Base-by-base conservation (phyloP, 208 protist genomes). In the Trypanosomatidae sp. region DNA sequence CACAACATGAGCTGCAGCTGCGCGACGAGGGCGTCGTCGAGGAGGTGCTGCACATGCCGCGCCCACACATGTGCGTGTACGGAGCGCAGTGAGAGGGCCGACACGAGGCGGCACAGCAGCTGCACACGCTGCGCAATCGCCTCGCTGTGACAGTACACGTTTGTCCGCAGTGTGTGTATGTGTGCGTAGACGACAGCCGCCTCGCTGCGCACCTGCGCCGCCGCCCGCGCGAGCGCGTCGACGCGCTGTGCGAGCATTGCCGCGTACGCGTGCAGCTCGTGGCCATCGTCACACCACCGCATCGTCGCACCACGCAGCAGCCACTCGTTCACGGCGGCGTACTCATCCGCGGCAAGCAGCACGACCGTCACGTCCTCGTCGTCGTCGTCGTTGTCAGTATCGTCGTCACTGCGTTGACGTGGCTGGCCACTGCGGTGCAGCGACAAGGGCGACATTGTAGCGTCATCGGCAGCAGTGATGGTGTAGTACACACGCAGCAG, bases 351-450 rank as follows among this genome's bases (percentile, higher is more conserved):
- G 15, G 66, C 71, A 24, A 93, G 71, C 19, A 84, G 67, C 6
- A 75, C 60, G 18, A 93, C 50, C 16, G 68, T 66, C n/a, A 78
- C 69, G 42, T 89, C 85, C 24, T 93, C 85, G 33, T 61, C 65
- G n/a, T n/a, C n/a, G n/a, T n/a, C n/a, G n/a, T n/a, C n/a, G n/a
- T n/a, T n/a, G n/a, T n/a, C n/a, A n/a, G n/a, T n/a, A n/a, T n/a
- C n/a, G n/a, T n/a, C n/a, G n/a, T n/a, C n/a, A n/a, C n/a, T n/a
- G n/a, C n/a, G n/a, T n/a, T n/a, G n/a, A n/a, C n/a, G n/a, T n/a
- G n/a, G n/a, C n/a, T n/a, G n/a, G n/a, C n/a, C n/a, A n/a, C n/a
- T n/a, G n/a, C n/a, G n/a, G 28, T 77, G 59, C 13, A 89, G 57
- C 1, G 66, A 64, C n/a, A n/a, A n/a, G n/a, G n/a, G n/a, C n/a